A percentile compares a stretch with the other conserved stretches of the same genome.
Evolutionary conservation across 495 filamentous ascomycete genomes (phyloP).

Genomic region (Penicillium alfredii): DNA sequence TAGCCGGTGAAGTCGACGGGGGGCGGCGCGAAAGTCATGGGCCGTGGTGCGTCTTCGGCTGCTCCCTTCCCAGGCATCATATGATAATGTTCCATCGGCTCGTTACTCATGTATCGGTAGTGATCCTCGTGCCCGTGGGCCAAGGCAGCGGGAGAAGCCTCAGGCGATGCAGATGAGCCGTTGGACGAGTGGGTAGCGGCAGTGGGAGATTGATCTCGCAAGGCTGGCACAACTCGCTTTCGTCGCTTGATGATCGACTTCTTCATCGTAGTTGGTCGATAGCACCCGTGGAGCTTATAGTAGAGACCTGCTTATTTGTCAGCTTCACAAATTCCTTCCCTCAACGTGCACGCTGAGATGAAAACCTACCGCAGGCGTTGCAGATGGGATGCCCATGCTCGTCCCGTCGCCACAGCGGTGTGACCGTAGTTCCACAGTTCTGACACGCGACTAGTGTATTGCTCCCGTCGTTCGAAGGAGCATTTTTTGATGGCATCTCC

Average conservation of each 20-base stretch:
- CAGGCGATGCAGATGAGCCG: conserved; percentile 40
- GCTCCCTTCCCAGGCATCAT: conserved; percentile 17
- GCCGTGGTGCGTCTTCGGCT: conserved; percentile 25
- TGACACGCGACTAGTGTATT: conserved; percentile 89
- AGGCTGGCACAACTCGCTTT: conserved; percentile 87
- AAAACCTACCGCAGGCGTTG: conserved; percentile 87
- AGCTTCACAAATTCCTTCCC: conserved; percentile 16
- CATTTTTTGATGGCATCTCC: conserved; percentile 18
- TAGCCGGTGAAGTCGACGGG: conserved; percentile 50
- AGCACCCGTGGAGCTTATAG: conserved; percentile 90
- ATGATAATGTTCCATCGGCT: conserved; percentile 32
- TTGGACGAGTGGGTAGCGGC: conserved; percentile 40
- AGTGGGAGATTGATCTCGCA: conserved; percentile 49
- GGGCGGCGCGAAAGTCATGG: conserved; percentile 37
- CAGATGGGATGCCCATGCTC: conserved; percentile 96
- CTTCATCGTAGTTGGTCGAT: conserved; percentile 93
- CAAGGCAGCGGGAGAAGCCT: conserved; percentile 39
- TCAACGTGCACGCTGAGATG: too few species aligned
- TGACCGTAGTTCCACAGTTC: conserved; percentile 96
- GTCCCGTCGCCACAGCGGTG: conserved; percentile 91
- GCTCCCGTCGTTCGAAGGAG: conserved; percentile 39
- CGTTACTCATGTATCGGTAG: conserved; percentile 39
- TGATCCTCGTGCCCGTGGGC: conserved; percentile 57
- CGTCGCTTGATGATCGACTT: conserved; percentile 93
- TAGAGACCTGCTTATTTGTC: conserved; percentile 67